A percentile compares a stretch with the other conserved stretches of the same genome.
These are phyloP conservation scores for Barbarea vulgaris DNA, from an alignment of 345 rosid genomes.

Conservation along the genomic window DNA sequence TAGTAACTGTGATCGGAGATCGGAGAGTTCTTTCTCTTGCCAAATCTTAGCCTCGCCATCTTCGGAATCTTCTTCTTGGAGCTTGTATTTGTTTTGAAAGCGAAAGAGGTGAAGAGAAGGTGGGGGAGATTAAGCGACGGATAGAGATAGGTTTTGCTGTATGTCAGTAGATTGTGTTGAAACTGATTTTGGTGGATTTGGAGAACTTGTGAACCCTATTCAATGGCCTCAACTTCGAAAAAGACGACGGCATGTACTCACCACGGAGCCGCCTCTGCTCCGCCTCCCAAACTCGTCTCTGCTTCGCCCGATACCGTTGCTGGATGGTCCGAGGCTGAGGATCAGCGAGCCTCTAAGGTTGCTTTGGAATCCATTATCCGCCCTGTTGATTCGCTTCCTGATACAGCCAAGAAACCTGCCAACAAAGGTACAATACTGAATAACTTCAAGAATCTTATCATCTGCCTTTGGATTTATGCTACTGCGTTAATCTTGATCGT, in stretches of 20 bases:
- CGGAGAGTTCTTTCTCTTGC: neutral
- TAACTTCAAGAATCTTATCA: neutral
- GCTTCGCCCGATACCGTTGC: slow-evolving; percentile 41
- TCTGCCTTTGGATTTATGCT: neutral
- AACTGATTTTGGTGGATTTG: slow-evolving; percentile 74
- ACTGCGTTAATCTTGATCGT: neutral
- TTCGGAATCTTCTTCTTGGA: slow-evolving; percentile 9
- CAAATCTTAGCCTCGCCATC: too few species aligned
- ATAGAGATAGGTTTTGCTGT: slow-evolving; percentile 63
- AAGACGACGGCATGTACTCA: slow-evolving; percentile 63
- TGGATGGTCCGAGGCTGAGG: slow-evolving; percentile 45
- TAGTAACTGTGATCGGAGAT: slow-evolving; percentile 11
- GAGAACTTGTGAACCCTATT: slow-evolving; percentile 77
- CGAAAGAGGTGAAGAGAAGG: slow-evolving; percentile 24
- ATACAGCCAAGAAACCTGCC: slow-evolving; percentile 53
- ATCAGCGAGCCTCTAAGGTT: slow-evolving; percentile 47
- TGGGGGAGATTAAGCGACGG: slow-evolving; percentile 38
- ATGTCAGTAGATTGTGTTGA: slow-evolving; percentile 83
- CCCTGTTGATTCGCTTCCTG: slow-evolving; percentile 67
- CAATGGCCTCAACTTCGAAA: slow-evolving; percentile 98
- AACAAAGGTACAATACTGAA: slow-evolving; percentile 51
- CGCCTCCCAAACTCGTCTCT: slow-evolving; percentile 44
- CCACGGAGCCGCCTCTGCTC: slow-evolving; percentile 34
- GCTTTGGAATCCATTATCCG: slow-evolving; percentile 55
- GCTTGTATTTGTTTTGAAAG: neutral